phyloP scores from a whole-genome alignment of 306 rosid genomes.

The Lathyrus aphaca region DNA sequence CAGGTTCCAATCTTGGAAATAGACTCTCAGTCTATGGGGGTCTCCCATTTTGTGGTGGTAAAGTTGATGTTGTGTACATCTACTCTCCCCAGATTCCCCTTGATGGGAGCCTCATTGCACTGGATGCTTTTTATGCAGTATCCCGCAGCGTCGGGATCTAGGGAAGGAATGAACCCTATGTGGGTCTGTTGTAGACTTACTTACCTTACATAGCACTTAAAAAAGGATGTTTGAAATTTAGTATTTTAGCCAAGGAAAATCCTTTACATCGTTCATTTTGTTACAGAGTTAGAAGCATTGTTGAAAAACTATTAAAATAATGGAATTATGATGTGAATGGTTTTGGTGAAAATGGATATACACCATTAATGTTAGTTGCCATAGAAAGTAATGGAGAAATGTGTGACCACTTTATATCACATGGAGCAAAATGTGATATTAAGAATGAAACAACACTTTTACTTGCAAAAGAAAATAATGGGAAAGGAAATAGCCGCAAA shows the following conservation, averaged over 20 bases:
- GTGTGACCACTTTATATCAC: slow-evolving; percentile 54
- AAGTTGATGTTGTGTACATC: background rate
- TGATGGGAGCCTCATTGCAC: background rate
- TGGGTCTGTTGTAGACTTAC: background rate
- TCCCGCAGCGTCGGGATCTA: background rate
- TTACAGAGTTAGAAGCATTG: no score
- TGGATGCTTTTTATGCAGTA: background rate
- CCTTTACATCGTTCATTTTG: no score
- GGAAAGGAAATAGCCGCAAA: slow-evolving; percentile 51
- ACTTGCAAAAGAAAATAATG: no score
- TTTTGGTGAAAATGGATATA: slow-evolving; percentile 48
- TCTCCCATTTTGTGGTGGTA: background rate
- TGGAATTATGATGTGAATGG: no score
- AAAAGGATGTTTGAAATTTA: no score
- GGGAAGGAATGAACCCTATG: background rate
- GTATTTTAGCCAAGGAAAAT: no score
- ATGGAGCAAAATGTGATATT: slow-evolving; percentile 54
- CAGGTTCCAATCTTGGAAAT: background rate
- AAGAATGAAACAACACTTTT: slow-evolving; percentile 56
- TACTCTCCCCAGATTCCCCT: background rate
- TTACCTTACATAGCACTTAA: background rate
- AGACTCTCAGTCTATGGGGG: background rate
- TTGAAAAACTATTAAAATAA: no score
- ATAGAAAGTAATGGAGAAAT: slow-evolving; percentile 46
- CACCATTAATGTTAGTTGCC: slow-evolving; percentile 71